phyloP scores from a whole-genome alignment of 2,329 filamentous ascomycete genomes.

The Mycosphaerella arachidis region DNA sequence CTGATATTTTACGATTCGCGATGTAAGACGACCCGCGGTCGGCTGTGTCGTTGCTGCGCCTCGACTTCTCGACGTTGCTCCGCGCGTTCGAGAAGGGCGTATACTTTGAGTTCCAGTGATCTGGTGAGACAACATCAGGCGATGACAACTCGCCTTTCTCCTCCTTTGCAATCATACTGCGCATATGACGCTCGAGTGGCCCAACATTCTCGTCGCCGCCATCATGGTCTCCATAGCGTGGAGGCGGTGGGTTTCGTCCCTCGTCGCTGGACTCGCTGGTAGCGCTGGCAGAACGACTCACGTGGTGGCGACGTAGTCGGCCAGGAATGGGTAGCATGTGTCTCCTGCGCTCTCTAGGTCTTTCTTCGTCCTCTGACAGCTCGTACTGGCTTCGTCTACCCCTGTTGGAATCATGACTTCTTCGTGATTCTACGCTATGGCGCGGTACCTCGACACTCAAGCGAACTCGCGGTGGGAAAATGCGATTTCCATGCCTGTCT shows the following conservation, averaged over 20 bases:
- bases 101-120: constrained; percentile 34
- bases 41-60: not conserved
- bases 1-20: constrained; percentile 19
- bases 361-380: constrained; percentile 16
- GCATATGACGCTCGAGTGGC: constrained; percentile 44
- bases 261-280: constrained; percentile 29
- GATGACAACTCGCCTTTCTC: constrained; percentile 35
- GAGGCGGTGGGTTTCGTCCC: constrained; percentile 40
- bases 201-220: constrained; percentile 42
- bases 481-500: constrained; percentile 68
- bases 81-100: constrained; percentile 21
- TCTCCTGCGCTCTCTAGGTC: constrained; percentile 2
- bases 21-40: constrained; percentile 7
- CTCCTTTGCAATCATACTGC: constrained; percentile 41
- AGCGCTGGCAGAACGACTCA: constrained; percentile 24
- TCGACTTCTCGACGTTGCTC: constrained; percentile 6
- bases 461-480: constrained; percentile 53
- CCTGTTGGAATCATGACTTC: constrained; percentile 4
- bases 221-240: constrained; percentile 42
- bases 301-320: constrained; percentile 20
- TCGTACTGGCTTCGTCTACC: constrained; percentile 11
- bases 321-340: constrained; percentile 21
- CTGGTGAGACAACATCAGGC: constrained; percentile 39
- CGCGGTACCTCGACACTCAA: constrained; percentile 22
- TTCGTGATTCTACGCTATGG: constrained; percentile 20